Conservation (phyloP, 345 rosid genomes). For the Populus simonii region DNA sequence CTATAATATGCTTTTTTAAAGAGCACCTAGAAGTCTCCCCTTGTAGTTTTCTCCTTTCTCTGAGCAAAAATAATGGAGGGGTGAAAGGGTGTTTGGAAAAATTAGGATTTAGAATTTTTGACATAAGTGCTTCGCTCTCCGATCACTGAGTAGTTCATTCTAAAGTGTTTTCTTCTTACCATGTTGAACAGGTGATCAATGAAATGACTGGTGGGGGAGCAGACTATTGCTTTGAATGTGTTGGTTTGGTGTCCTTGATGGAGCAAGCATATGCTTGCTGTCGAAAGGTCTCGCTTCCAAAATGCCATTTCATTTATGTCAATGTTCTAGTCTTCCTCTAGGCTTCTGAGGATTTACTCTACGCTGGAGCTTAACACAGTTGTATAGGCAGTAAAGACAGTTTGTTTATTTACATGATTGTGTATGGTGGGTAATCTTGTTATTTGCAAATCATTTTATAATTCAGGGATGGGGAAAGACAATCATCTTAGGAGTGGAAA, state of each 20-base stretch:
- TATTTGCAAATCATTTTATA: background rate
- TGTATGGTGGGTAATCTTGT: background rate
- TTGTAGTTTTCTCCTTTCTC: background rate
- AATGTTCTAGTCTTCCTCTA: too few species aligned
- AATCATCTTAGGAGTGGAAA: constrained; percentile 71
- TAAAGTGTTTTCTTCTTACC: background rate
- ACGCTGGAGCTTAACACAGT: background rate
- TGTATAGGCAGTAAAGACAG: background rate
- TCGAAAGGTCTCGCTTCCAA: constrained; percentile 47
- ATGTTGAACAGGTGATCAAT: constrained; percentile 40
- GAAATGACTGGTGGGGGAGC: constrained; percentile 82
- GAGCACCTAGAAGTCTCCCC: background rate
- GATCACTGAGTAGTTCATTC: background rate
- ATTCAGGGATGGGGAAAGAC: constrained; percentile 92
- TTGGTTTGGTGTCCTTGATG: constrained; percentile 53
- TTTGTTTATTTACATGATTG: background rate
- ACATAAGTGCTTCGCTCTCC: background rate
- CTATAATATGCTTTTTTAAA: too few species aligned
- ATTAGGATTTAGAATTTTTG: background rate
- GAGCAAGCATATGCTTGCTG: constrained; percentile 68
- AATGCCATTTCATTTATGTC: background rate
- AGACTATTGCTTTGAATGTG: constrained; percentile 81
- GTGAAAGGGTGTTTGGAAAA: background rate
- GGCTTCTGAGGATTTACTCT: background rate
- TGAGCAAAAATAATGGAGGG: background rate